These are phyloP conservation scores for Saturnispora sekii DNA, from an alignment of 805 yeast species.

Conservation along the genomic window DNA sequence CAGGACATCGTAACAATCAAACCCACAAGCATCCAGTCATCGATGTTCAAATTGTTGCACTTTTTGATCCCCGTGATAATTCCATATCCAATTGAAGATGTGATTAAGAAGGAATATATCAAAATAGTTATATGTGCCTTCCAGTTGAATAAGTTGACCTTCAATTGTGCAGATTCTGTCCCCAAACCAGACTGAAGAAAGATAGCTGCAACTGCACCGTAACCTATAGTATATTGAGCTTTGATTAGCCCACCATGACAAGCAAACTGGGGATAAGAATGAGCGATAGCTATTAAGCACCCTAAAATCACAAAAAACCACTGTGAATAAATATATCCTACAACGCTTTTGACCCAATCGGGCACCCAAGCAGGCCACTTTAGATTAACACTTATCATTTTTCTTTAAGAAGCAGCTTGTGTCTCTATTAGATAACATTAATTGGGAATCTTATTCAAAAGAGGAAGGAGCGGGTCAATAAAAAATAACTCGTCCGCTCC, in stretches of 20 bases:
- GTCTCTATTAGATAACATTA: too few species aligned
- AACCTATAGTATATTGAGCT: conserved; percentile 69
- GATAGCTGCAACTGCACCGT: conserved; percentile 82
- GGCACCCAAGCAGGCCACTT: background rate
- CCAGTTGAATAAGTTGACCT: conserved; percentile 62
- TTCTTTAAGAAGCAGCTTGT: too few species aligned
- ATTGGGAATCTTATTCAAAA: too few species aligned
- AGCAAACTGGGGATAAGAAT: conserved; percentile 74
- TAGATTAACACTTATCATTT: too few species aligned
- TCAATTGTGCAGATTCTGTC: conserved; percentile 53
- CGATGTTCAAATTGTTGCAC: conserved; percentile 49
- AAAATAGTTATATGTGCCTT: conserved; percentile 69
- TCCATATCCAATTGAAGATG: conserved; percentile 47
- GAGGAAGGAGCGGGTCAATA: too few species aligned
- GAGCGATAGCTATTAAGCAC: conserved; percentile 62
- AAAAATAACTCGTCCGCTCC: too few species aligned
- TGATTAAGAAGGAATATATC: conserved; percentile 54
- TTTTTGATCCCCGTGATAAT: conserved; percentile 53
- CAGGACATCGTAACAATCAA: conserved; percentile 73
- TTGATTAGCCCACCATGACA: conserved; percentile 68
- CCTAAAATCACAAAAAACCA: conserved; percentile 77
- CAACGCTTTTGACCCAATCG: background rate
- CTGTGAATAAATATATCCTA: background rate
- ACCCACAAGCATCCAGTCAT: conserved; percentile 71
- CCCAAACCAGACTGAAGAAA: conserved; percentile 73